Conservation (phyloP, 1,284 basidiomycete species). For the Cryptococcus sp. region DNA sequence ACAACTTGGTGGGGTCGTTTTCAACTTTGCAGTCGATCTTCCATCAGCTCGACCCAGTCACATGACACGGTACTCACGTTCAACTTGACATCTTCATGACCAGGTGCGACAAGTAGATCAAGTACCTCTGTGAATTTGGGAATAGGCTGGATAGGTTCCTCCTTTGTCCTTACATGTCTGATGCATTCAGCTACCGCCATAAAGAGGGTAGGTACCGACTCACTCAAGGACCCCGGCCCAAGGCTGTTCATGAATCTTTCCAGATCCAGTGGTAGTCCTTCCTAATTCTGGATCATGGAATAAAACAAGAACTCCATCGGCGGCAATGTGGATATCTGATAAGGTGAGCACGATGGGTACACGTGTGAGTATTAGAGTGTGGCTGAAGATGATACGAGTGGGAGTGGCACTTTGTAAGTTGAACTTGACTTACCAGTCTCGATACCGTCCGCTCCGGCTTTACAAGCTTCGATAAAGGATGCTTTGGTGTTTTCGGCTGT, state of each 20-base stretch:
- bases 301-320: slow-evolving; percentile 86
- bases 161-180: slow-evolving; percentile 68
- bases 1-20: slow-evolving; percentile 83
- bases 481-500: slow-evolving; percentile 80
- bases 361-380: background rate
- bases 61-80: slow-evolving; percentile 54
- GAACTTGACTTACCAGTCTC: slow-evolving; percentile 59
- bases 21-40: slow-evolving; percentile 65
- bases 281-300: slow-evolving; percentile 79
- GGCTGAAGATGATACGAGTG: background rate
- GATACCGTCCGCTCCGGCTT: slow-evolving; percentile 89
- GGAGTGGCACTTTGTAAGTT: slow-evolving; percentile 15
- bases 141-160: slow-evolving; percentile 77
- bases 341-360: slow-evolving; percentile 1
- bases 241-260: slow-evolving; percentile 51
- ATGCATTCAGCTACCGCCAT: background rate
- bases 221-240: slow-evolving; percentile 50
- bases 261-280: slow-evolving; percentile 56
- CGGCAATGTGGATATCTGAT: slow-evolving; percentile 91
- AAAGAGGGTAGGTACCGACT: slow-evolving; percentile 7
- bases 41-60: background rate
- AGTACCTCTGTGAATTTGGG: slow-evolving; percentile 83
- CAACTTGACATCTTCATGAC: slow-evolving; percentile 67
- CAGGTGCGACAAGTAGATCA: slow-evolving; percentile 66
- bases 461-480: slow-evolving; percentile 87